Conservation (phyloP, 2,329 filamentous ascomycete species). For the Clarireedia hainanense region DNA sequence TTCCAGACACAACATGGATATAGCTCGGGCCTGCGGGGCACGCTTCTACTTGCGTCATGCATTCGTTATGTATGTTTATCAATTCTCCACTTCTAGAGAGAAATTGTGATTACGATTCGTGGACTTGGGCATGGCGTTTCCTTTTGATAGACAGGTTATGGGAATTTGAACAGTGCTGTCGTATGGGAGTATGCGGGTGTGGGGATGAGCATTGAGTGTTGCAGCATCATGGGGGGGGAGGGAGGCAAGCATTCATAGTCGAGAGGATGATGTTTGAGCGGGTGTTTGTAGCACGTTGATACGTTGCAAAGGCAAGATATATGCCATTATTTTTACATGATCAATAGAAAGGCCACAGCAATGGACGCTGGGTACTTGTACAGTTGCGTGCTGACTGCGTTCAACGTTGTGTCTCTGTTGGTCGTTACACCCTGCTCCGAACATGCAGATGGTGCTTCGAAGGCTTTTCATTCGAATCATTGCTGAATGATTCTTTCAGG, state of each 20-base stretch:
- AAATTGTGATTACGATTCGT: not conserved
- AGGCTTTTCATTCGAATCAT: too few species aligned
- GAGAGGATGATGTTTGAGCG: not conserved
- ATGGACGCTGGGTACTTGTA: too few species aligned
- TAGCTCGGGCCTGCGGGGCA: not conserved
- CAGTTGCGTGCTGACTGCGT: too few species aligned
- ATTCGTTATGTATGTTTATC: conserved; percentile 2
- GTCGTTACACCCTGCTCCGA: too few species aligned
- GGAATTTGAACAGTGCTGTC: not conserved
- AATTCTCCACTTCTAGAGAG: not conserved
- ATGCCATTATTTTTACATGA: too few species aligned
- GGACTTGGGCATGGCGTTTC: conserved; percentile 15
- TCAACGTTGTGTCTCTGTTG: too few species aligned
- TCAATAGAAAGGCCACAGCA: too few species aligned
- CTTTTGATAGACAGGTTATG: not conserved
- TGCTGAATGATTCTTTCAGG: too few species aligned
- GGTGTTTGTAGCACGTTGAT: not conserved
- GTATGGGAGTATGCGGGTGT: not conserved
- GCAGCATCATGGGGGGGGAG: not conserved
- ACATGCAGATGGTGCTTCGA: too few species aligned
- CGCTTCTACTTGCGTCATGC: not conserved
- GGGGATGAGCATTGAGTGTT: not conserved
- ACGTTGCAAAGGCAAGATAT: not conserved
- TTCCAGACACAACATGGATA: not conserved
- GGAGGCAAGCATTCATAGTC: not conserved